Evolutionary conservation across 352 stramenopile species (phyloP).

Genomic region (Blastocystis sp.): DNA sequence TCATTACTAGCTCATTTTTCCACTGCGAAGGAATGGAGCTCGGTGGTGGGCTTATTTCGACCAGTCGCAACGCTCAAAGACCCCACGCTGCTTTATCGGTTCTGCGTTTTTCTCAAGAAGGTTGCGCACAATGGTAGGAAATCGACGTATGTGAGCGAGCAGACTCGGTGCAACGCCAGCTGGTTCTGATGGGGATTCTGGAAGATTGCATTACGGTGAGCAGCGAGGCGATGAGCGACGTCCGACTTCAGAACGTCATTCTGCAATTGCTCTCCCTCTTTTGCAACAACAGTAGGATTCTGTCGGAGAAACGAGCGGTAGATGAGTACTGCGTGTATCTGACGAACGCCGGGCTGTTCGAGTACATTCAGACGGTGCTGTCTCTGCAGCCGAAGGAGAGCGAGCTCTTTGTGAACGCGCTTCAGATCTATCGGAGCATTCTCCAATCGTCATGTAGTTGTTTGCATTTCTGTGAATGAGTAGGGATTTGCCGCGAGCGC

Average conservation of each 20-base stretch:
- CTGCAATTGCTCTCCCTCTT: not conserved
- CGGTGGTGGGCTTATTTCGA: not conserved
- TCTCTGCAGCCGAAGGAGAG: not conserved
- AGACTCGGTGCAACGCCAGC: slow-evolving; percentile 6
- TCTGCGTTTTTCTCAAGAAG: not conserved
- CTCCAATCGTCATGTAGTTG: not conserved
- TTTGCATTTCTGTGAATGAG: not conserved
- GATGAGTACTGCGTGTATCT: slow-evolving; percentile 49
- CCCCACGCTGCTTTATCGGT: not conserved
- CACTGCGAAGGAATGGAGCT: not conserved
- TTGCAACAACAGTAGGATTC: not conserved
- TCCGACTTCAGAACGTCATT: not conserved
- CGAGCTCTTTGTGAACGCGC: not conserved
- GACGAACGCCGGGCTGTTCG: slow-evolving; percentile 4
- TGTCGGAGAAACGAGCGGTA: not conserved
- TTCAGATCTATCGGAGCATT: not conserved
- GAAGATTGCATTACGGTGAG: not conserved
- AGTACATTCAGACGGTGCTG: slow-evolving; percentile 16
- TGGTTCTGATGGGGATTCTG: not conserved
- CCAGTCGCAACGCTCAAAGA: not conserved
- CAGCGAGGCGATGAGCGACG: not conserved
- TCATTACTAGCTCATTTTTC: not conserved
- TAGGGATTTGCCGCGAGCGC: slow-evolving; percentile 45
- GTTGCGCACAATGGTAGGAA: not conserved
- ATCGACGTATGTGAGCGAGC: not conserved